phyloP scores from a whole-genome alignment of 1,139 yeast genomes.

The Diutina catenulata region DNA sequence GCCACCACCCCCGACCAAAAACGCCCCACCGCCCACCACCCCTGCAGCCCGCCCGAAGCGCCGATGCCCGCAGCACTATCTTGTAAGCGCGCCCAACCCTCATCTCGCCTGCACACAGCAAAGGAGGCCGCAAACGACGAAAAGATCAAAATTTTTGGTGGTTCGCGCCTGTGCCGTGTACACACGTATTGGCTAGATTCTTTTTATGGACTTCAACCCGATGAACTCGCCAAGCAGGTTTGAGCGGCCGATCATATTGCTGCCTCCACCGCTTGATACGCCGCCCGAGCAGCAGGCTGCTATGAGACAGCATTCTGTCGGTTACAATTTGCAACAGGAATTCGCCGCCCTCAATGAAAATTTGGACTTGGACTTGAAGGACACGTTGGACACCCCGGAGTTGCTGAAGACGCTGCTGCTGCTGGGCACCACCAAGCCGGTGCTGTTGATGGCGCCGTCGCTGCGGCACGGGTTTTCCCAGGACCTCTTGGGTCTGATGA shows the following conservation, averaged over 20 bases:
- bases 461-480: constrained; percentile 2
- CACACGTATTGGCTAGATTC: too few species aligned
- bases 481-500: constrained; percentile 5
- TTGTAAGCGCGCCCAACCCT: too few species aligned
- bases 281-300: constrained; percentile 5
- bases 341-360: constrained; percentile 36
- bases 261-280: constrained; percentile 5
- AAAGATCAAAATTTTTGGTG: too few species aligned
- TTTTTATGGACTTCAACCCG: constrained; percentile 5
- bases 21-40: too few species aligned
- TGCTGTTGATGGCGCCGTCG: constrained; percentile 5
- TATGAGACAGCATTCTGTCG: constrained; percentile 14
- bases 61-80: too few species aligned
- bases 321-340: constrained; percentile 34
- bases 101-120: too few species aligned
- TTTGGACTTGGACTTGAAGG: constrained; percentile 31
- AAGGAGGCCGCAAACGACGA: too few species aligned
- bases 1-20: too few species aligned
- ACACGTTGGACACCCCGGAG: background rate
- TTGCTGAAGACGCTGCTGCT: background rate
- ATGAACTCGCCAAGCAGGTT: constrained; percentile 4
- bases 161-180: too few species aligned
- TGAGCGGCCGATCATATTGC: constrained; percentile 5
- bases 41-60: too few species aligned
- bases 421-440: constrained; percentile 4